These are phyloP conservation scores for Bjerkandera adusta DNA, from an alignment of 1,284 basidiomycete species.

Conservation along the genomic window DNA sequence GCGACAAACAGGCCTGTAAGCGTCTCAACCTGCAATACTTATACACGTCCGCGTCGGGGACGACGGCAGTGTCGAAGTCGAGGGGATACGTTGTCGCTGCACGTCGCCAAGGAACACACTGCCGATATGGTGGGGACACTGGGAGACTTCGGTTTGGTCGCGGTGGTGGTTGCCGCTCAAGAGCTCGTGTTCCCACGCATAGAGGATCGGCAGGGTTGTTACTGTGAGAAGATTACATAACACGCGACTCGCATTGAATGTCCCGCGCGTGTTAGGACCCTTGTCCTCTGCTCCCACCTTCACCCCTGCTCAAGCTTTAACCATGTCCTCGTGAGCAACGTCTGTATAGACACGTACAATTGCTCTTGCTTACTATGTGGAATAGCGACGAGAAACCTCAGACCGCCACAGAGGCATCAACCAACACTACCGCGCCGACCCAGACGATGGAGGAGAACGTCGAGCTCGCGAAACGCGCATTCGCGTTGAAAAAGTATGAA, in stretches of 20 bases:
- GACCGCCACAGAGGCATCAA: conserved; percentile 3
- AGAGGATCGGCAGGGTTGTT: no score
- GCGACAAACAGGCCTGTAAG: conserved; percentile 78
- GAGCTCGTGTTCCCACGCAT: no score
- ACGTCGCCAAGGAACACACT: conserved; percentile 77
- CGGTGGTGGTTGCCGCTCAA: no score
- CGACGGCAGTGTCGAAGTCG: conserved; percentile 59
- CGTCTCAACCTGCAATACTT: conserved; percentile 57
- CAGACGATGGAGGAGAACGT: conserved; percentile 55
- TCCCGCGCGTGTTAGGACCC: no score
- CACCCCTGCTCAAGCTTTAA: no score
- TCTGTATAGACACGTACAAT: neutral
- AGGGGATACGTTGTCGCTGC: conserved; percentile 56
- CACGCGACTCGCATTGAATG: no score
- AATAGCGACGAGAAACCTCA: neutral
- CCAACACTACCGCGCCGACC: conserved; percentile 1
- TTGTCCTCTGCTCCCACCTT: no score
- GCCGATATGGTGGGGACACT: conserved; percentile 41
- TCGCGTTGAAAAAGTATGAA: conserved; percentile 85
- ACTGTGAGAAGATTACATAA: no score
- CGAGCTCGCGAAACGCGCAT: conserved; percentile 81
- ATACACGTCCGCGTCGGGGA: conserved; percentile 46
- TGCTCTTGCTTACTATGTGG: neutral
- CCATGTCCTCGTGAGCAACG: neutral
- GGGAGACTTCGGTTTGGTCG: no score